Evolutionary conservation across 2,329 filamentous ascomycete genomes (phyloP), one percentile per base, ranked within the genome.

Genomic region (Diaporthe velutina): DNA sequence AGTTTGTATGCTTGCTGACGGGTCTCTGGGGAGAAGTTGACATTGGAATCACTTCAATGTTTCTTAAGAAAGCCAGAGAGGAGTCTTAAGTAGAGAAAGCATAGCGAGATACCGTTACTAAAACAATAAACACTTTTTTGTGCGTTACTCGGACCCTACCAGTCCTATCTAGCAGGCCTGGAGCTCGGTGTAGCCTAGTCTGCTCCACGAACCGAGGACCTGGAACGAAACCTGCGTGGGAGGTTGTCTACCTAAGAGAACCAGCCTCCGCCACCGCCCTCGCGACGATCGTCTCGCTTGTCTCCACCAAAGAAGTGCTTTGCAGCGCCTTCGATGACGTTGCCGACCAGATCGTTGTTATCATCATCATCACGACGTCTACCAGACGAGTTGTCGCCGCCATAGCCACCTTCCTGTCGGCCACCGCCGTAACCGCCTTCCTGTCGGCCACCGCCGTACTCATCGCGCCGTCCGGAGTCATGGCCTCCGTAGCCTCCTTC

Each of bases 281-380:
- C 71, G 68, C 74, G 74, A 28, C 74, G 71, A 25, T 68, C 64
- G 15, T 61, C 58, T 19, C 15, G n/a, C 64, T 68, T 68, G n/a
- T 68, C 71, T 55, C 71, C 64, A 35, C 64, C 64, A 50, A 73
- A 73, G 35, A 67, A 67, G 45, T 73, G 45, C 64, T 71, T 58
- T 17, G 70, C 55, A 40, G 54, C 70, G 28, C 52, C 73, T 42
- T 50, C 57, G 45, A 64, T 45, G 33, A 72, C 50, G 38, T 60
- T 52, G 28, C 67, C 70, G 40, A 68, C 66, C 30, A 75, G 71
- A 35, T 75, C 73, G 48, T 78, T 71, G 7, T 67, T 55, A 42
- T 52, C 71, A 72, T 50, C 79, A 76, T 70, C 78, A 77, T 74
- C 60, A 28, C 71, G 74, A 22, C 71, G 70, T 19, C 64, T 54